Percentiles rank a stretch among this genome's conserved stretches.
phyloP scores from a whole-genome alignment of 768 basidiomycete species.

The Candolleomyces eurysporus region DNA sequence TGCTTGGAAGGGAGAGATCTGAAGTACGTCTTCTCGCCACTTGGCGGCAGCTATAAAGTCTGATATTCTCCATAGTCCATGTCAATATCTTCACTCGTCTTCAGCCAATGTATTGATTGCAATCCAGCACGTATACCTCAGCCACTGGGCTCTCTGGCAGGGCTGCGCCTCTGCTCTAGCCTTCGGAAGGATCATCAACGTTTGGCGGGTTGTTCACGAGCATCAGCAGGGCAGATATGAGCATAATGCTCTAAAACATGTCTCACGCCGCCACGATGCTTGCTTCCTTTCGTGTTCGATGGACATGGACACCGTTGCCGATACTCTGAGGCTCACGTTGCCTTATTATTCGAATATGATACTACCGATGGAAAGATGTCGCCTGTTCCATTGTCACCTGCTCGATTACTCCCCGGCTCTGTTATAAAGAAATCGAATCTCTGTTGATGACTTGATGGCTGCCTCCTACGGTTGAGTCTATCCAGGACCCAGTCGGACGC shows the following conservation, averaged over 20 bases:
- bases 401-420: conserved; percentile 28
- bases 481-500: conserved; percentile 35
- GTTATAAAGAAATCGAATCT: conserved; percentile 31
- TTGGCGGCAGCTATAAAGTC: not conserved
- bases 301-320: conserved; percentile 73
- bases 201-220: conserved; percentile 77
- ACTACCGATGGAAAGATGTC: conserved; percentile 71
- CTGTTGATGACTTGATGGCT: conserved; percentile 28
- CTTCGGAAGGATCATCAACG: conserved; percentile 65
- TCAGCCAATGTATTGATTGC: conserved; percentile 44
- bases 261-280: conserved; percentile 41
- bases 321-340: conserved; percentile 59
- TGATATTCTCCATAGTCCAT: conserved; percentile 33
- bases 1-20: conserved; percentile 64
- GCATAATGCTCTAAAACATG: conserved; percentile 51
- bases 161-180: conserved; percentile 69
- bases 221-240: conserved; percentile 67
- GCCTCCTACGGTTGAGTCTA: conserved; percentile 53
- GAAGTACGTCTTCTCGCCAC: conserved; percentile 39
- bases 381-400: conserved; percentile 24
- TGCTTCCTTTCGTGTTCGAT: conserved; percentile 44
- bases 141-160: conserved; percentile 51
- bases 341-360: conserved; percentile 71
- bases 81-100: conserved; percentile 66
- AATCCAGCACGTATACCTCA: conserved; percentile 60